Base-by-base conservation (phyloP, 225 moss, liverwort and hornwort species). In the Ulota crispa region DNA sequence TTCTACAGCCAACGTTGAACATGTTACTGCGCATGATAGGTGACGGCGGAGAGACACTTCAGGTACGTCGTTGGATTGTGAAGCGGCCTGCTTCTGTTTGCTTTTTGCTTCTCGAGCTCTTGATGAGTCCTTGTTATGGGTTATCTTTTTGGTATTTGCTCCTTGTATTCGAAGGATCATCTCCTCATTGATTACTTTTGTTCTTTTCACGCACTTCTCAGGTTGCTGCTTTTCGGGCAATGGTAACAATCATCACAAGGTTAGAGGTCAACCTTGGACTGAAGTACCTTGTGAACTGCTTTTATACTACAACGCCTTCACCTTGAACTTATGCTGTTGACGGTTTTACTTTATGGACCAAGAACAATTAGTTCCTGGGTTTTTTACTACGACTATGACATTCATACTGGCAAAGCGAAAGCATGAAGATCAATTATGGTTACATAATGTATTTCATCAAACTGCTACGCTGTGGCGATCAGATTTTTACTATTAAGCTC, bases 1-100 rank as follows among this genome's bases (percentile, higher is more conserved):
- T 99, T 84, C 81, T 99, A 78, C 98, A 95, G 83, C 98, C 98
- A 10, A 91, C 90, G 54, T 78, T 99, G 68, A 99, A 99, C 87
- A 99, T 99, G 98, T 91, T 99, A 45, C 87, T 94, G 62, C 92
- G 91, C 81, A 99, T 99, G 95, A 95, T 99, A 79, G 95, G 94
- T 70, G 94, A 99, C 75, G 98, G 98, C 68, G 93, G 95, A 61
- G 98, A 99, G 87, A 99, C 95, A 30, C 81, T 95, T 60, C 98
- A 95, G 97, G 97, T 94, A 80, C 56, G 30, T 77, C 8, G 19
- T 80, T 13, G 39, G 62, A 68, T 77, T 73, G 42, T 64, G 62
- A 68, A 59, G 21, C 39, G 84, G 64, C 31, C 41, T 42, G 59
- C 43, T 52, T 26, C 39, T 72, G 10, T 6, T 56, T 72, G 19